A percentile compares a stretch with the other conserved stretches of the same genome.
Conservation (phyloP, 2,329 filamentous ascomycete species). For the Cladosporium sphaerospermum region DNA sequence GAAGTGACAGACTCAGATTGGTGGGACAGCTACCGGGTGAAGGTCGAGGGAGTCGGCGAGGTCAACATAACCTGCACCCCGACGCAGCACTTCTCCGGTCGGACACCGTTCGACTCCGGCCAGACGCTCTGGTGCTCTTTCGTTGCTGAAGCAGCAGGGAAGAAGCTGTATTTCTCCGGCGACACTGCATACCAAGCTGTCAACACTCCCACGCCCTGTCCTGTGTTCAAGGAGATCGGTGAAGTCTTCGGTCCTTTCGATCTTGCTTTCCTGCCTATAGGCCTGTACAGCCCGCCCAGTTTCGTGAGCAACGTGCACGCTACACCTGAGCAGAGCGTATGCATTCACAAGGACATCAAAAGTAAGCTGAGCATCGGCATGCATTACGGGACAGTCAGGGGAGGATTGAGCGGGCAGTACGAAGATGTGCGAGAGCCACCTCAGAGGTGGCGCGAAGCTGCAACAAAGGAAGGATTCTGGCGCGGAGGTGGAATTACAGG, state of each 20-base stretch:
- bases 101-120: conserved; percentile 35
- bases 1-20: conserved; percentile 45
- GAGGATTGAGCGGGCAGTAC: conserved; percentile 39
- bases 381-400: conserved; percentile 47
- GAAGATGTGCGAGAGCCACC: conserved; percentile 46
- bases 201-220: conserved; percentile 38
- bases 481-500: conserved; percentile 27
- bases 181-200: conserved; percentile 44
- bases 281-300: conserved; percentile 40
- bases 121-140: conserved; percentile 46
- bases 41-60: conserved; percentile 30
- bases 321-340: conserved; percentile 42
- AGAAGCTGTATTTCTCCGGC: conserved; percentile 43
- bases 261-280: conserved; percentile 45
- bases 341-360: conserved; percentile 42
- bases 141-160: conserved; percentile 33
- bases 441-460: conserved; percentile 39
- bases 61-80: conserved; percentile 42
- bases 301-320: conserved; percentile 43
- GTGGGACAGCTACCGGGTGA: conserved; percentile 41
- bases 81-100: conserved; percentile 43
- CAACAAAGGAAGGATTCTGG: conserved; percentile 36
- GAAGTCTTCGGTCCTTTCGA: conserved; percentile 43
- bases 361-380: conserved; percentile 46
- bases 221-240: conserved; percentile 44